phyloP scores from a whole-genome alignment of 2,329 filamentous ascomycete species.

The Cryphonectria nitschkei region DNA sequence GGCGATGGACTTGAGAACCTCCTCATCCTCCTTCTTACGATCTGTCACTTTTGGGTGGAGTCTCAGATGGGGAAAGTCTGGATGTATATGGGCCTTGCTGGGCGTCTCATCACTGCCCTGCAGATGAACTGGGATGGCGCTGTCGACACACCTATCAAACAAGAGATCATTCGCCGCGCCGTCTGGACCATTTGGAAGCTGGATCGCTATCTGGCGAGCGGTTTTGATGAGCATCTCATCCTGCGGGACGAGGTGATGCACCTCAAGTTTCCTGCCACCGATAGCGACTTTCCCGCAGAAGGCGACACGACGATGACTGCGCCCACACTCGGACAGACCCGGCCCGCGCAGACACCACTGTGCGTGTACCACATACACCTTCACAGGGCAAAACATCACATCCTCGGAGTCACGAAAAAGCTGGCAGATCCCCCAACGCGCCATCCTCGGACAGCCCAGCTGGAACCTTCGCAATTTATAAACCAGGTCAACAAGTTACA shows the following conservation, averaged over 20 bases:
- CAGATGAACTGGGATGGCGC: slow-evolving; percentile 45
- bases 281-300: slow-evolving; percentile 39
- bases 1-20: slow-evolving; percentile 31
- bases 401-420: slow-evolving; percentile 36
- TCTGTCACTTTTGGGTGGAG: slow-evolving; percentile 43
- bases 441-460: slow-evolving; percentile 31
- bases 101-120: slow-evolving; percentile 43
- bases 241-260: slow-evolving; percentile 44
- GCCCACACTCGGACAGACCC: background rate
- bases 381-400: slow-evolving; percentile 42
- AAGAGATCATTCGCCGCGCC: slow-evolving; percentile 42
- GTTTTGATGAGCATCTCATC: slow-evolving; percentile 46
- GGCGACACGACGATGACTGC: background rate
- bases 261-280: slow-evolving; percentile 42
- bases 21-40: slow-evolving; percentile 42
- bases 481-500: slow-evolving; percentile 43
- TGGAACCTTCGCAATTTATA: slow-evolving; percentile 45
- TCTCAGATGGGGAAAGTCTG: slow-evolving; percentile 45
- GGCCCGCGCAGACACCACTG: slow-evolving; percentile 25
- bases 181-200: slow-evolving; percentile 46
- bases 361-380: slow-evolving; percentile 43
- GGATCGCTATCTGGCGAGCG: slow-evolving; percentile 44
- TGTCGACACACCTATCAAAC: slow-evolving; percentile 39
- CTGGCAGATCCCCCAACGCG: slow-evolving; percentile 25
- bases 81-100: slow-evolving; percentile 44